Evolutionary conservation across 2,329 filamentous ascomycete genomes (phyloP).

Genomic region (Sclerotinia subarctica): DNA sequence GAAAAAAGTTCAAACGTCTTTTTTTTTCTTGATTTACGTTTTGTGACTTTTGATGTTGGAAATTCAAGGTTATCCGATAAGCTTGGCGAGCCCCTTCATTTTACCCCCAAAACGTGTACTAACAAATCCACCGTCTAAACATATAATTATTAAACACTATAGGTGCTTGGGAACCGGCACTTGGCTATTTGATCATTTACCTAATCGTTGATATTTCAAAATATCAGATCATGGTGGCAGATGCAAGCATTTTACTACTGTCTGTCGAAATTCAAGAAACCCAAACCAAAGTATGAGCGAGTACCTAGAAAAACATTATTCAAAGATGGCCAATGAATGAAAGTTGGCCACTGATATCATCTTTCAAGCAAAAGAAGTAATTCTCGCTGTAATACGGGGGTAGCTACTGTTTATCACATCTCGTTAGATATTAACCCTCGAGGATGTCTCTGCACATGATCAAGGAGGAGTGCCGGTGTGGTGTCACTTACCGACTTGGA

Average conservation of each 20-base stretch:
- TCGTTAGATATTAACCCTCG: not conserved
- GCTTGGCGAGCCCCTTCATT: conserved; percentile 1
- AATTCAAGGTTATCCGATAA: not conserved
- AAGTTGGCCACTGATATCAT: not conserved
- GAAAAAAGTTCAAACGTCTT: not conserved
- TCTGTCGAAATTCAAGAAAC: no score
- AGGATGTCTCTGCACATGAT: not conserved
- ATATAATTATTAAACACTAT: not conserved
- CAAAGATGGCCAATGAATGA: not conserved
- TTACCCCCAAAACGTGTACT: not conserved
- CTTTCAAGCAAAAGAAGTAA: not conserved
- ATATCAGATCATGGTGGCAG: no score
- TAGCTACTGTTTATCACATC: not conserved
- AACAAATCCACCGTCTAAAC: not conserved
- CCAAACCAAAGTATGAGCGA: not conserved
- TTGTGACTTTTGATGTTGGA: not conserved
- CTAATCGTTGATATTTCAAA: no score
- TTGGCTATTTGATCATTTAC: no score
- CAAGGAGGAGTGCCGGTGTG: not conserved
- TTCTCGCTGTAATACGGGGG: not conserved
- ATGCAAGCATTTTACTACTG: no score
- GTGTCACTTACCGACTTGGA: no score
- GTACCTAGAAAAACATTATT: not conserved
- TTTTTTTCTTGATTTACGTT: not conserved
- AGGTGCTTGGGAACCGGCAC: not conserved